phyloP scores from a whole-genome alignment of 2,329 filamentous ascomycete species.

The Claviceps fusiformis region DNA sequence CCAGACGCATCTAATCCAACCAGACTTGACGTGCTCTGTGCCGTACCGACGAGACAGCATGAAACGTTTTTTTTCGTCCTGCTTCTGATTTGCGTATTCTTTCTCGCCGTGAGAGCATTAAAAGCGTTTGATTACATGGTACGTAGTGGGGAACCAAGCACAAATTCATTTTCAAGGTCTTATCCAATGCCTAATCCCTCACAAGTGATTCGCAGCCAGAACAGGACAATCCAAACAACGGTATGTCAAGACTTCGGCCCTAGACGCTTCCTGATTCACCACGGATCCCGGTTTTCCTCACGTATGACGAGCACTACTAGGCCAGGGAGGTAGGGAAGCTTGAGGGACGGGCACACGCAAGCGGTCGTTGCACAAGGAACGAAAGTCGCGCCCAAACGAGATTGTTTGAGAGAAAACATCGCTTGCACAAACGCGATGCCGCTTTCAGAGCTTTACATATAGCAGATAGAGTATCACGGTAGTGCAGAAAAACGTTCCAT shows the following conservation, averaged over 20 bases:
- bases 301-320: not conserved
- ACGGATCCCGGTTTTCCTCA: not conserved
- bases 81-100: not conserved
- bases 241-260: not conserved
- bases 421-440: not conserved
- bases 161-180: not conserved
- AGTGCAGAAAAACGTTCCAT: too few relatives aligned
- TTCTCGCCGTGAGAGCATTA: not conserved
- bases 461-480: too few relatives aligned
- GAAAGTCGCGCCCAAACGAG: not conserved
- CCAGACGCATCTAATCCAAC: not conserved
- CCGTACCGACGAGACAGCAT: not conserved
- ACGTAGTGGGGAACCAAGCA: not conserved
- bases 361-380: not conserved
- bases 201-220: not conserved
- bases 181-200: not conserved
- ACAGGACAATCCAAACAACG: not conserved
- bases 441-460: not conserved
- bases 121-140: not conserved
- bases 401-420: not conserved
- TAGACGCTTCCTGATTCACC: not conserved
- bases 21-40: not conserved
- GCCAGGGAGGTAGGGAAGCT: not conserved
- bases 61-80: not conserved
- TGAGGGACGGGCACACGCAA: not conserved